Evolutionary conservation across 495 filamentous ascomycete species (phyloP).

Genomic region (Hypoxylon trugodes): DNA sequence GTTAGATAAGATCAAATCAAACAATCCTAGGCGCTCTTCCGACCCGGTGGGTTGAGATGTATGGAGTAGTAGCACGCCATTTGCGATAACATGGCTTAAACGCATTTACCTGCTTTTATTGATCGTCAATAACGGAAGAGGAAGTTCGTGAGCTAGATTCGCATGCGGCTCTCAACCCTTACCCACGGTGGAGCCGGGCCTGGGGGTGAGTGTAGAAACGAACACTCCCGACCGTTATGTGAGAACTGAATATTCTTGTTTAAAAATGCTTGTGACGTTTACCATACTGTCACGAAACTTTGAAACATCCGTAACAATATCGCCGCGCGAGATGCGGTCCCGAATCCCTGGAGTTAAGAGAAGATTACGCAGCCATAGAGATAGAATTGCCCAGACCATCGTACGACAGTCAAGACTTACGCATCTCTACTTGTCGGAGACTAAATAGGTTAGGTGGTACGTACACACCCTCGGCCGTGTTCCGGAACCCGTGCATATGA

Average conservation of each 20-base stretch:
- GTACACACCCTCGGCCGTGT: constrained; percentile 23
- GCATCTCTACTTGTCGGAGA: constrained; percentile 5
- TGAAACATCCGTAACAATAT: constrained; percentile 24
- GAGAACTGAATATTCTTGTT: neutral
- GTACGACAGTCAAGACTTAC: constrained; percentile 1
- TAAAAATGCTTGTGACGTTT: neutral
- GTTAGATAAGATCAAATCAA: neutral
- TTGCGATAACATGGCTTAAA: constrained; percentile 7
- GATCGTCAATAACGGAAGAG: constrained; percentile 2
- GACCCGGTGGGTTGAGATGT: constrained; percentile 1
- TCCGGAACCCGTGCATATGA: constrained; percentile 22
- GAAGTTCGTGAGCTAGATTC: neutral
- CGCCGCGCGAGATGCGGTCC: constrained; percentile 6
- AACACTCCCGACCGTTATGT: neutral
- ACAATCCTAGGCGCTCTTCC: neutral
- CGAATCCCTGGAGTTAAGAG: constrained; percentile 15
- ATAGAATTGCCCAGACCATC: neutral
- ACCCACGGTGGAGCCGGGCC: constrained; percentile 20
- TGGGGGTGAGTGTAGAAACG: constrained; percentile 23
- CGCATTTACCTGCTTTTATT: neutral
- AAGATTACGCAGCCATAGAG: constrained; percentile 26
- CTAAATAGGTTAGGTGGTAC: constrained; percentile 17
- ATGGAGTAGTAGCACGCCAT: constrained; percentile 13
- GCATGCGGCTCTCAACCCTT: constrained; percentile 22
- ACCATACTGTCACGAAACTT: constrained; percentile 32